Evolutionary conservation across 1,139 yeast genomes (phyloP).

Genomic region (Suzukiozyma palmioleophila): DNA sequence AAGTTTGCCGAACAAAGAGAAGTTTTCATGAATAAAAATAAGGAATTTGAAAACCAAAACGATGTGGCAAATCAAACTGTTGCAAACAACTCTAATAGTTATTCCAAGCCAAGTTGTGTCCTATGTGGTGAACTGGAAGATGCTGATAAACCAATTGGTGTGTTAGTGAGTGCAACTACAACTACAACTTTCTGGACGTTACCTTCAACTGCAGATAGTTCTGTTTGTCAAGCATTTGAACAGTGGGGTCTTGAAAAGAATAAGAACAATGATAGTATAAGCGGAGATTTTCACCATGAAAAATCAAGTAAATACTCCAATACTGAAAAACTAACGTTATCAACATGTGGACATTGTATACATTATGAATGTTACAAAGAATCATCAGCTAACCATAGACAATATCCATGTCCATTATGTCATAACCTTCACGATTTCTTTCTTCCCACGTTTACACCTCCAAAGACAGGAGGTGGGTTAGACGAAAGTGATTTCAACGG

Average conservation of each 20-base stretch:
- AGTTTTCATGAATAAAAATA: conserved; percentile 31
- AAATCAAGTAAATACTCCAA: conserved; percentile 7
- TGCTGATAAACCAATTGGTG: conserved; percentile 45
- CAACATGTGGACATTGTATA: conserved; percentile 69
- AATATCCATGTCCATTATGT: conserved; percentile 61
- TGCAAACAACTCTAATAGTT: conserved; percentile 9
- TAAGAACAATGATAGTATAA: conserved; percentile 18
- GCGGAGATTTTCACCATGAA: conserved; percentile 18
- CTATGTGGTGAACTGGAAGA: conserved; percentile 60
- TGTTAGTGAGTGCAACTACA: conserved; percentile 39
- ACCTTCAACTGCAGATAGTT: conserved; percentile 24
- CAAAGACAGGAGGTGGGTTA: conserved; percentile 14
- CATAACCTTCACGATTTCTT: conserved; percentile 46
- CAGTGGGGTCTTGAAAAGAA: conserved; percentile 19
- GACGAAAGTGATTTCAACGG: conserved; percentile 9
- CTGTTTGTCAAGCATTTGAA: conserved; percentile 19
- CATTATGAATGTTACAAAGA: conserved; percentile 52
- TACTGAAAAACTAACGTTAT: conserved; percentile 31
- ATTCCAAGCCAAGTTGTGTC: conserved; percentile 45
- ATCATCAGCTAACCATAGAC: conserved; percentile 23
- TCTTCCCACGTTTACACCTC: conserved; percentile 38
- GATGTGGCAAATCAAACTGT: conserved; percentile 7
- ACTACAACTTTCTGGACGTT: conserved; percentile 45
- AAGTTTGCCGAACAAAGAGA: conserved; percentile 41
- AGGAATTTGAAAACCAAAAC: conserved; percentile 12